Evolutionary conservation across 768 basidiomycete genomes (phyloP).

Genomic region (Cystofilobasidium capitatum): DNA sequence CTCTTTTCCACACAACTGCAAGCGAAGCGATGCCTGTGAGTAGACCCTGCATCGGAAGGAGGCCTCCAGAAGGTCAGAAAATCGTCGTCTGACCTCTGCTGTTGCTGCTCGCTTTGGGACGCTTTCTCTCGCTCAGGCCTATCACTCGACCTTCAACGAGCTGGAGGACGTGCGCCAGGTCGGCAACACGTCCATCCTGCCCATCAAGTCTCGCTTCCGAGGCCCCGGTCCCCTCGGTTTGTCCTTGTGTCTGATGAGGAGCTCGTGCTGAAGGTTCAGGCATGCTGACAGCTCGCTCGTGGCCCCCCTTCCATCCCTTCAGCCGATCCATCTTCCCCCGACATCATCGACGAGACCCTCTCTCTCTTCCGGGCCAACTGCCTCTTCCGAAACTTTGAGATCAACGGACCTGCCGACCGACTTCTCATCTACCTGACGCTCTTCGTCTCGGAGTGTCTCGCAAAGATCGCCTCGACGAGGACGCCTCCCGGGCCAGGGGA

Average conservation of each 20-base stretch:
- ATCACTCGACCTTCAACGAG: slow-evolving; percentile 89
- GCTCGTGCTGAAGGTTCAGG: no score
- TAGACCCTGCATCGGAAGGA: no score
- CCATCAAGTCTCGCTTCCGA: slow-evolving; percentile 81
- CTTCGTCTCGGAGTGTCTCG: slow-evolving; percentile 92
- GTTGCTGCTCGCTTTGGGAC: neutral
- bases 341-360: slow-evolving; percentile 91
- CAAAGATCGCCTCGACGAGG: slow-evolving; percentile 56
- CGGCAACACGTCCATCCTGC: slow-evolving; percentile 81
- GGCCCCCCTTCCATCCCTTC: slow-evolving; percentile 8
- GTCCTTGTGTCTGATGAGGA: slow-evolving; percentile 24
- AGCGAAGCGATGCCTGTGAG: neutral
- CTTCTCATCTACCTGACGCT: slow-evolving; percentile 94
- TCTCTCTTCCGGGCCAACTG: slow-evolving; percentile 98
- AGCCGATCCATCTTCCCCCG: slow-evolving; percentile 70
- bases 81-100: neutral
- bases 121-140: slow-evolving; percentile 53
- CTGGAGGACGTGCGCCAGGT: slow-evolving; percentile 60
- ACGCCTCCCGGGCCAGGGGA: slow-evolving; percentile 49
- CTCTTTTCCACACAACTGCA: no score
- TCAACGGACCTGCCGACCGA: slow-evolving; percentile 93
- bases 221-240: slow-evolving; percentile 70
- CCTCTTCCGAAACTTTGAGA: slow-evolving; percentile 98
- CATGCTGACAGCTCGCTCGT: neutral
- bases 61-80: neutral